Evolutionary conservation across 2,329 filamentous ascomycete genomes (phyloP).

Genomic region (Teratosphaeriaceae sp.): DNA sequence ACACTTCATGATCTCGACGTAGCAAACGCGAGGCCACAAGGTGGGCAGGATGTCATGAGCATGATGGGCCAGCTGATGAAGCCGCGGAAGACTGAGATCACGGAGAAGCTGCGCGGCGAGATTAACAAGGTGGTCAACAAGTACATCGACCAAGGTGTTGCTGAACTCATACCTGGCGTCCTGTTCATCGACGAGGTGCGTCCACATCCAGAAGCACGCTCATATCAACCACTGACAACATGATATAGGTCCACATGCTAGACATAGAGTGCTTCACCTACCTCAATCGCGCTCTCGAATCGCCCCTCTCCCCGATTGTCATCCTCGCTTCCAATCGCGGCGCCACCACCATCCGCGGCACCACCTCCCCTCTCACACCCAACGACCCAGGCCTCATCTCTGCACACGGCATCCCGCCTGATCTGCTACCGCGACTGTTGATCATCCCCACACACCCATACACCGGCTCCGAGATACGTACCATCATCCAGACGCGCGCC

Average conservation of each 20-base stretch:
- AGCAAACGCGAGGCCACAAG: slow-evolving; percentile 89
- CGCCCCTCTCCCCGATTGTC: slow-evolving; percentile 89
- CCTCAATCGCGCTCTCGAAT: slow-evolving; percentile 95
- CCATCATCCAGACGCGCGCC: slow-evolving; percentile 79
- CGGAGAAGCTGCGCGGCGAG: slow-evolving; percentile 88
- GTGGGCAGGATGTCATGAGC: slow-evolving; percentile 98
- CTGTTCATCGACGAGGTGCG: slow-evolving; percentile 95
- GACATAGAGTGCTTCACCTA: slow-evolving; percentile 99
- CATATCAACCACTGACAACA: slow-evolving; percentile 3
- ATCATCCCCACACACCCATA: slow-evolving; percentile 95
- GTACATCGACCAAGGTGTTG: slow-evolving; percentile 97
- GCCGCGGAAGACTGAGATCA: slow-evolving; percentile 99
- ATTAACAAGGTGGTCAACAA: slow-evolving; percentile 99
- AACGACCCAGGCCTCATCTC: slow-evolving; percentile 63
- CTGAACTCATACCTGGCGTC: slow-evolving; percentile 95
- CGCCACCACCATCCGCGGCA: slow-evolving; percentile 86
- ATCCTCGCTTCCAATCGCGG: slow-evolving; percentile 96
- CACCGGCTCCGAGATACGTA: slow-evolving; percentile 79
- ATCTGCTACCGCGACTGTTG: slow-evolving; percentile 87
- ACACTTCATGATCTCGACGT: slow-evolving; percentile 95
- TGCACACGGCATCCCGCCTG: slow-evolving; percentile 87
- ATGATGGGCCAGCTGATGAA: slow-evolving; percentile 99
- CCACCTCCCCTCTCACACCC: slow-evolving; percentile 33
- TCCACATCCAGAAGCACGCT: too few species aligned
- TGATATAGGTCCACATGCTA: slow-evolving; percentile 97